Base-by-base conservation (phyloP, 768 basidiomycete genomes). In the Gymnopilus junonius region DNA sequence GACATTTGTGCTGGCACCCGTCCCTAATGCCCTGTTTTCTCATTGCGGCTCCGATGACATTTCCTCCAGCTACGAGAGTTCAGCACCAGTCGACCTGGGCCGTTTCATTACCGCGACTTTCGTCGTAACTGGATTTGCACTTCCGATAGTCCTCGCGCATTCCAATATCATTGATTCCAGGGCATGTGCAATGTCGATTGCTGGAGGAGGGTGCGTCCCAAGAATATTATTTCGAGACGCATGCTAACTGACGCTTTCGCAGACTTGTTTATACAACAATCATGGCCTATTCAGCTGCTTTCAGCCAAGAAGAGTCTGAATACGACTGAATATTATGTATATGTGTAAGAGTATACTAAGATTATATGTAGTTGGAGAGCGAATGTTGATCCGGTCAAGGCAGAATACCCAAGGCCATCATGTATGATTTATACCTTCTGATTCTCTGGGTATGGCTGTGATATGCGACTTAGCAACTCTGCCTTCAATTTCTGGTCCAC, bases 1-100 rank as follows among this genome's bases (percentile, higher is more conserved):
- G 63, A 96, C 90, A 20, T 99, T 99, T 76, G 92, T 98, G 34
- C 83, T 98, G 69, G 97, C 97, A 1, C 97, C 97, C 23, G 81
- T 99, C 20, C 97, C 97, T 3, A 99, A 99, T 73, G 92, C 94
- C 14, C 71, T 99, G 48, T 99, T 95, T 75, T 82, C 94, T n/a
- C 90, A 95, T 75, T 97, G 95, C 75, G 93, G 91, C 53, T 84
- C 84, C 11, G 96, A 97, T 73, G 95, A 98, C 69, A 91, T 96
- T 74, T 85, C 91, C 2, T 80, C 89, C 32, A 90, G 89, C 64
- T 92, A 92, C 74, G 89, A 88, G 55, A 80, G 81, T 63, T 77
- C 87, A 11, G 88, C 89, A 39, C 84, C 92, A 35, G 76, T 94
- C 50, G 97, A 99, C 79, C 85, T 99, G 35, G 97, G 97, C 34